Evolutionary conservation across 371 early-diverging fungal species (phyloP).

Genomic region (Mortierella sp.): DNA sequence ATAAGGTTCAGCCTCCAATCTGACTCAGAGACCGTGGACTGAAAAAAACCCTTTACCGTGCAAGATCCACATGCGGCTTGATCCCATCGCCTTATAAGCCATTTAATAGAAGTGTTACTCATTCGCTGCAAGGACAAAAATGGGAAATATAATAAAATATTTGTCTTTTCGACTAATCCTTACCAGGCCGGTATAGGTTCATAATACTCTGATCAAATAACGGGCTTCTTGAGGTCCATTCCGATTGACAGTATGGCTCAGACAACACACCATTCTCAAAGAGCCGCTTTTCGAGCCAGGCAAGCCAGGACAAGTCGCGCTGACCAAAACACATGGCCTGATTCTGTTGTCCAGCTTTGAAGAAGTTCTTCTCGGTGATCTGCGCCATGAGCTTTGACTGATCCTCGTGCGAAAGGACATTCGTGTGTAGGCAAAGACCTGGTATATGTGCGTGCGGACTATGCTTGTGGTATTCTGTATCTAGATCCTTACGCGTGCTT

Average conservation of each 20-base stretch:
- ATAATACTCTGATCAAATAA: conserved; percentile 54
- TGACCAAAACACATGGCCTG: conserved; percentile 55
- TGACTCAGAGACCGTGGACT: no score
- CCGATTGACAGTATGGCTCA: conserved; percentile 16
- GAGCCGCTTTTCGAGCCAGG: conserved; percentile 25
- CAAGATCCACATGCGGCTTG: conserved; percentile 50
- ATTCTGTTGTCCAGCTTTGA: conserved; percentile 44
- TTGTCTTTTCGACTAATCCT: not conserved
- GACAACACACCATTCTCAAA: conserved; percentile 6
- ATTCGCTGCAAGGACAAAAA: no score
- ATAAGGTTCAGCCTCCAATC: no score
- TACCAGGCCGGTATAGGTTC: conserved; percentile 52
- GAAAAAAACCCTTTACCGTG: conserved; percentile 28
- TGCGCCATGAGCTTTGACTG: conserved; percentile 33
- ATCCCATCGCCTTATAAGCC: conserved; percentile 54
- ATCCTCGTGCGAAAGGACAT: conserved; percentile 40
- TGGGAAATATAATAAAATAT: no score
- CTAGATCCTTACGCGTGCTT: not conserved
- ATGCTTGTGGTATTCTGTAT: conserved; percentile 11
- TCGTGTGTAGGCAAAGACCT: conserved; percentile 31
- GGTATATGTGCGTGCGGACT: conserved; percentile 19
- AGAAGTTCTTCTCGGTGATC: conserved; percentile 43
- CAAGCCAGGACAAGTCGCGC: conserved; percentile 35
- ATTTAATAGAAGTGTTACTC: no score
- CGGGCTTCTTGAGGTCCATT: conserved; percentile 31